Percentiles rank a stretch among this genome's conserved stretches.
phyloP scores from a whole-genome alignment of 768 basidiomycete species.

The Psilocybe cyanescens region DNA sequence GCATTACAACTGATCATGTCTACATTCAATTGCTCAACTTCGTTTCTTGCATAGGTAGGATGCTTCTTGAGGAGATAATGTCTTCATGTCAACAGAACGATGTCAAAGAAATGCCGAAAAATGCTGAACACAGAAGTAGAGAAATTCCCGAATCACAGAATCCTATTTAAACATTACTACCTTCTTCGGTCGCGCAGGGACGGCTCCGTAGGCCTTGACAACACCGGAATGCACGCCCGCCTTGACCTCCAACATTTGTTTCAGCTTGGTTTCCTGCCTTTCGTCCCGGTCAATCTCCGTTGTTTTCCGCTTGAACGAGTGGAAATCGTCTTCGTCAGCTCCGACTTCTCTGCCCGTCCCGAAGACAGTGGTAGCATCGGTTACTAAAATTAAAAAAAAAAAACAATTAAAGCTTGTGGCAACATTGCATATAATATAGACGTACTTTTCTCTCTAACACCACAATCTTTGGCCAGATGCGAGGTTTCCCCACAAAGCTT shows the following conservation, averaged over 20 bases:
- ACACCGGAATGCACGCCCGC: constrained; percentile 46
- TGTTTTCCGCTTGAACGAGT: constrained; percentile 69
- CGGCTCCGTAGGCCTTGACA: constrained; percentile 36
- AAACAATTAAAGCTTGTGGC: not conserved
- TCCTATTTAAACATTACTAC: constrained; percentile 34
- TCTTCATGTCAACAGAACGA: not conserved
- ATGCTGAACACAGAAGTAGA: not conserved
- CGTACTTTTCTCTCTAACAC: constrained; percentile 60
- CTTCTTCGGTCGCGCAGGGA: constrained; percentile 33
- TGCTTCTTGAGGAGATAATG: not conserved
- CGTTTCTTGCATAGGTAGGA: no score
- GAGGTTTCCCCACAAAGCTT: constrained; percentile 86
- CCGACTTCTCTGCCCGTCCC: constrained; percentile 63
- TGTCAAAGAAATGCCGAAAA: not conserved
- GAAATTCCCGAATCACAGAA: not conserved
- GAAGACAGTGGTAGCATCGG: constrained; percentile 37
- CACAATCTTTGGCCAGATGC: constrained; percentile 87
- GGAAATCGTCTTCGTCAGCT: constrained; percentile 96
- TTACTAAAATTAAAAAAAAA: constrained; percentile 26
- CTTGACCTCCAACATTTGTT: constrained; percentile 44
- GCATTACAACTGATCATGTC: no score
- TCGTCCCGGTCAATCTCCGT: constrained; percentile 65
- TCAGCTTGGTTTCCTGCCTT: constrained; percentile 46
- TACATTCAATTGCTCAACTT: no score
- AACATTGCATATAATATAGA: not conserved